These are phyloP conservation scores for Zygosaccharomyces pseudorouxii DNA, from an alignment of 805 yeast species.

Conservation along the genomic window DNA sequence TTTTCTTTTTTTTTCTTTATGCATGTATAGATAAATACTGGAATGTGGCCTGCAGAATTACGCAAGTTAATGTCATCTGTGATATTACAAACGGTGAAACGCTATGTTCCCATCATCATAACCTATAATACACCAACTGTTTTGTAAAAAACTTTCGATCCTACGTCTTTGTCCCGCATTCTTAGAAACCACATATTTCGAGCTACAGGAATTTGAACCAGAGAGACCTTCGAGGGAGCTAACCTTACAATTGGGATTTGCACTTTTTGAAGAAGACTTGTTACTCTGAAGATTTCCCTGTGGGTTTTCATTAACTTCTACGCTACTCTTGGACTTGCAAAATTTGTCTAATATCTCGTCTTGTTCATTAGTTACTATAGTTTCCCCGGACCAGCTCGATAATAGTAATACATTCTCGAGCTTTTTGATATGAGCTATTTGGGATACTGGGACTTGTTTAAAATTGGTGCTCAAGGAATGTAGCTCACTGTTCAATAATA, in stretches of 20 bases:
- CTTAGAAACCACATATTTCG: not conserved
- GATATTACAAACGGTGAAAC: constrained; percentile 10
- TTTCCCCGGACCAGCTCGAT: constrained; percentile 26
- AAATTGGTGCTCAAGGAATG: not conserved
- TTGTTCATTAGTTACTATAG: constrained; percentile 12
- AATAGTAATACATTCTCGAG: constrained; percentile 9
- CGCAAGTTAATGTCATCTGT: not conserved
- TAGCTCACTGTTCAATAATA: not conserved
- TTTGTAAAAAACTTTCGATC: constrained; percentile 9
- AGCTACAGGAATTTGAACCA: not conserved
- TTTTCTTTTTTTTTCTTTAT: not conserved
- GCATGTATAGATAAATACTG: not conserved
- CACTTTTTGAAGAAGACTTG: constrained; percentile 5
- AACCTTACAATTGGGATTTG: constrained; percentile 5
- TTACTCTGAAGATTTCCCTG: constrained; percentile 22
- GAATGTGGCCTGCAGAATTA: not conserved
- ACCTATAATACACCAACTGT: constrained; percentile 32
- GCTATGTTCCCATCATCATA: constrained; percentile 32
- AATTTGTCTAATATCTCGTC: constrained; percentile 1
- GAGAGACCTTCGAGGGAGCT: constrained; percentile 5
- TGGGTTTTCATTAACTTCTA: constrained; percentile 23
- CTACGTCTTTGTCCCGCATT: constrained; percentile 20
- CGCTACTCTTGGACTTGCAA: constrained; percentile 22
- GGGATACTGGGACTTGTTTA: constrained; percentile 8
- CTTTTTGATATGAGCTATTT: constrained; percentile 18